These are phyloP conservation scores for Myxozyma vanderwaltii DNA, from an alignment of 805 yeast genomes.

Conservation along the genomic window DNA sequence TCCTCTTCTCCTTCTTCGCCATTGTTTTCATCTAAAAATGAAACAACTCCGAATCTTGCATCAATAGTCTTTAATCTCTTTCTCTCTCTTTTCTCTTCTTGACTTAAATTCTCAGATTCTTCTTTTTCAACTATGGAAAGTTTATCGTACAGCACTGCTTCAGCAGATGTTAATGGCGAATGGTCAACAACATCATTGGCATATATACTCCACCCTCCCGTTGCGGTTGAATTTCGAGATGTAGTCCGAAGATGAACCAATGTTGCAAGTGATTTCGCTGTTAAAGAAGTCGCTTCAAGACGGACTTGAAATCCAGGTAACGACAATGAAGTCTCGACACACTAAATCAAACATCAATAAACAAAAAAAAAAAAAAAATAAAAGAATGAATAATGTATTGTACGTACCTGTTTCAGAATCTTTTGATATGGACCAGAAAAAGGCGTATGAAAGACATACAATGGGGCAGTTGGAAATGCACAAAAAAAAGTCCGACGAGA, in stretches of 20 bases:
- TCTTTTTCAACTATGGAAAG: neutral
- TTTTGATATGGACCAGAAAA: conserved; percentile 20
- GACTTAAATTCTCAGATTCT: neutral
- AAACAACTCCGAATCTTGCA: conserved; percentile 26
- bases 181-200: conserved; percentile 32
- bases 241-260: conserved; percentile 19
- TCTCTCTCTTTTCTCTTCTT: conserved; percentile 5
- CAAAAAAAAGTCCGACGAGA: conserved; percentile 14
- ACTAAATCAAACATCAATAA: conserved; percentile 6
- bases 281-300: conserved; percentile 20
- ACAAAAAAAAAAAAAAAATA: no score
- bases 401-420: conserved; percentile 18
- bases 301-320: conserved; percentile 16
- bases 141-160: conserved; percentile 1
- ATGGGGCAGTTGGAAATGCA: conserved; percentile 23
- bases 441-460: conserved; percentile 27
- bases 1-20: conserved; percentile 6
- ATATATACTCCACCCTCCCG: conserved; percentile 34
- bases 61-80: conserved; percentile 17
- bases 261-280: conserved; percentile 22
- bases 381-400: no score
- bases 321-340: conserved; percentile 24
- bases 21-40: neutral
- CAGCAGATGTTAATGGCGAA: conserved; percentile 29
- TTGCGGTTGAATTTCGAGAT: conserved; percentile 23